A percentile compares a stretch with the other conserved stretches of the same genome.
Evolutionary conservation across 257 asterid genomes (phyloP).

Genomic region (Prunella vulgaris): DNA sequence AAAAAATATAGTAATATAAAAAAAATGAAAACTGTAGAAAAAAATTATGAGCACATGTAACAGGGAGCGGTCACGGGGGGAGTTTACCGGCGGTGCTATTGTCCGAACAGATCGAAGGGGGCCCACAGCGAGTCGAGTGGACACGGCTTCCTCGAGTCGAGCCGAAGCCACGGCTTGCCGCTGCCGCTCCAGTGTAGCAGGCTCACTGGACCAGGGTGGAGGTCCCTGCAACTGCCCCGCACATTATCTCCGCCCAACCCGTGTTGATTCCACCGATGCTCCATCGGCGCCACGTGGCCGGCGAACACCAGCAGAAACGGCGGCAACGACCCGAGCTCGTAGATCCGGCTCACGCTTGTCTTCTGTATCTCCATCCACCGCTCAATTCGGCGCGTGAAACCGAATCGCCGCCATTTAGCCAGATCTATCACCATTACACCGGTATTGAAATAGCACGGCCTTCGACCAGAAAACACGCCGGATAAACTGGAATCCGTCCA

Average conservation of each 20-base stretch:
- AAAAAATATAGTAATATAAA: constrained; percentile 15
- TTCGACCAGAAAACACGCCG: constrained; percentile 49
- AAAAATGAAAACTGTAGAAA: constrained; percentile 6
- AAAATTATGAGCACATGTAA: constrained; percentile 22
- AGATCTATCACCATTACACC: constrained; percentile 97
- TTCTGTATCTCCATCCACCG: constrained; percentile 97
- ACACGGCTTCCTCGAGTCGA: constrained; percentile 68
- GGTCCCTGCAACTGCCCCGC: constrained; percentile 80
- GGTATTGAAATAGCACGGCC: constrained; percentile 80
- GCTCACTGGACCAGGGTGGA: constrained; percentile 87
- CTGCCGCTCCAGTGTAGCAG: constrained; percentile 97
- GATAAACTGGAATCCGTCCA: constrained; percentile 54
- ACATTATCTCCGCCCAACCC: constrained; percentile 91
- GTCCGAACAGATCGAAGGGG: constrained; percentile 66
- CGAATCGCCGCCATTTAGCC: constrained; percentile 69
- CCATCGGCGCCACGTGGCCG: constrained; percentile 88
- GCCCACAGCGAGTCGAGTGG: constrained; percentile 86
- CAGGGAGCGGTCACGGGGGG: constrained; percentile 20
- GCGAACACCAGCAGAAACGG: constrained; percentile 79
- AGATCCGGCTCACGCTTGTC: constrained; percentile 59
- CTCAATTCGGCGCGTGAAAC: constrained; percentile 73
- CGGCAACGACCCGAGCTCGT: constrained; percentile 88
- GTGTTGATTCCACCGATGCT: constrained; percentile 94
- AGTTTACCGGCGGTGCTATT: constrained; percentile 54
- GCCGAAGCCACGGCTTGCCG: constrained; percentile 91